Base-by-base conservation (phyloP, 805 yeast species). In the Dipodascus albidus region DNA sequence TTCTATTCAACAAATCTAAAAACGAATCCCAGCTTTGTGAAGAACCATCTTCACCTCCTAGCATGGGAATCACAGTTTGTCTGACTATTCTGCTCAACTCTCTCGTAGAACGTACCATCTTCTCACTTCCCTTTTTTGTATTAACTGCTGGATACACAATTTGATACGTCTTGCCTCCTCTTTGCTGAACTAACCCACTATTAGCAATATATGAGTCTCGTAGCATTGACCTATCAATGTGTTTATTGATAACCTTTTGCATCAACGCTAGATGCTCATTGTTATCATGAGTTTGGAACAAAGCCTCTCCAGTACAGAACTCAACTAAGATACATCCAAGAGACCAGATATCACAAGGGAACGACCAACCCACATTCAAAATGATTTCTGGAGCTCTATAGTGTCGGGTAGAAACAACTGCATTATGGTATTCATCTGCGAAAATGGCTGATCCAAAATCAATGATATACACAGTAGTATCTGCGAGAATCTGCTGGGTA, bases 381-480 rank as follows among this genome's bases (percentile, higher is more conserved):
- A 91, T 88, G 58, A 93, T 89, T 66, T 93, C 99, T 0, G 99
- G 99, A 0, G 99, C 99, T 52, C 99, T 74, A 67, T 93, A 93
- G 68, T 93, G 99, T 50, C 99, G 76, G 1, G 99, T 93, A 4
- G 96, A 87, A 9, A 93, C 96, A 15, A 93, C 82, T 20, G 85
- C 80, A 2, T 95, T 82, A 72, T 93, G 99, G 65, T 86, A 89
- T 70, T 93, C 98, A 68, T 90, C 95, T 60, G 86, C 79, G 63
- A 93, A 93, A 2, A 95, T 82, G 0, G 99, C 96, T 42, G 93
- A 82, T n/a, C 99, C 99, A 68, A 93, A 93, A 70, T 93, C 99
- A 56, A 93, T 93, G 23, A 91, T 79, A 65, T 87, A 89, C 53
- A 93, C 87, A 57, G 80, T 76, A 1, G 98, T 95, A 64, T 86